phyloP scores from a whole-genome alignment of 108 stramenopile genomes.

The Ochromonas danica region DNA sequence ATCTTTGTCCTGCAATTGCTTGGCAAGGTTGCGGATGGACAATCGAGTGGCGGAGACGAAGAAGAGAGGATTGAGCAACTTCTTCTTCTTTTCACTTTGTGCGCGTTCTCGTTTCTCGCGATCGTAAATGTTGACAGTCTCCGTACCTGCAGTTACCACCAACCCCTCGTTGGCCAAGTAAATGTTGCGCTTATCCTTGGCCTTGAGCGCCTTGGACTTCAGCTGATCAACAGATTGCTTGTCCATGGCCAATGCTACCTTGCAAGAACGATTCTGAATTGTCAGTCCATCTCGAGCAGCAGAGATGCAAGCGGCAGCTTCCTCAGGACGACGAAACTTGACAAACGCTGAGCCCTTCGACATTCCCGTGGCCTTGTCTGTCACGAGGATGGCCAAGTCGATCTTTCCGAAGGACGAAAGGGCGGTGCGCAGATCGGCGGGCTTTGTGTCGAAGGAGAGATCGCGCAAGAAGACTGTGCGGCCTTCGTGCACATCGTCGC shows the following conservation, averaged over 20 bases:
- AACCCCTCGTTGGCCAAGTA: constrained; percentile 89
- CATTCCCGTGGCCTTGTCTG: constrained; percentile 72
- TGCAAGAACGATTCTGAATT: background rate
- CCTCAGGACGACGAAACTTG: constrained; percentile 58
- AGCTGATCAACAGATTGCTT: constrained; percentile 70
- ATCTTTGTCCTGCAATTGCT: constrained; percentile 75
- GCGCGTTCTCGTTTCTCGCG: constrained; percentile 81
- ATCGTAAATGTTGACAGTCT: constrained; percentile 74
- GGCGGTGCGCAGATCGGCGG: constrained; percentile 73
- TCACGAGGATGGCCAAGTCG: constrained; percentile 76
- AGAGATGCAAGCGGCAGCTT: constrained; percentile 35
- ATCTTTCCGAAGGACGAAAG: constrained; percentile 78
- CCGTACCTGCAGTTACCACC: constrained; percentile 62
- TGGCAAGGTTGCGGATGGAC: constrained; percentile 81
- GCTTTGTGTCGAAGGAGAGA: constrained; percentile 86
- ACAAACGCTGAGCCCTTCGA: constrained; percentile 81
- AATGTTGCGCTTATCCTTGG: constrained; percentile 84
- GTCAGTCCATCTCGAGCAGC: background rate
- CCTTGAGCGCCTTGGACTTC: constrained; percentile 62
- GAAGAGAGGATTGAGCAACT: constrained; percentile 89
- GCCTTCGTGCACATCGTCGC: constrained; percentile 50
- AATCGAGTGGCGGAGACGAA: constrained; percentile 90
- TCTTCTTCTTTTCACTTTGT: constrained; percentile 81
- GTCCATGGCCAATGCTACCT: constrained; percentile 74
- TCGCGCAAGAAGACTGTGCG: constrained; percentile 86